Evolutionary conservation across 495 filamentous ascomycete genomes (phyloP).

Genomic region (Arthonia radiata): DNA sequence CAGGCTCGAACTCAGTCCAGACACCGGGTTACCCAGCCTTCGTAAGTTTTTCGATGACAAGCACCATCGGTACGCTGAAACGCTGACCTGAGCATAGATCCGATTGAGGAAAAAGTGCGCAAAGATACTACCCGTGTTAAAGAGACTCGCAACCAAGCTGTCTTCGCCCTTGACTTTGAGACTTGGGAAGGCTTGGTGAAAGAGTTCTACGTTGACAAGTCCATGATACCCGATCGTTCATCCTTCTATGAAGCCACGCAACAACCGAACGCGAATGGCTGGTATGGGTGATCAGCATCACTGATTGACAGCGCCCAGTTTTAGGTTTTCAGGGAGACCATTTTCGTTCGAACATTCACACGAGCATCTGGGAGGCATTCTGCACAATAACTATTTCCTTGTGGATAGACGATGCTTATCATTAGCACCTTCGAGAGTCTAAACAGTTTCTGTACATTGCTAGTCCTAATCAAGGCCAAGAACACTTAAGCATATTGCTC

Average conservation of each 20-base stretch:
- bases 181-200: constrained; percentile 56
- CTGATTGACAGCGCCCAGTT: too few relatives aligned
- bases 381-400: too few relatives aligned
- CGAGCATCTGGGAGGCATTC: too few relatives aligned
- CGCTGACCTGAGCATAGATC: constrained; percentile 1
- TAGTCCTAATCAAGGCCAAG: too few relatives aligned
- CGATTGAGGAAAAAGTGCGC: constrained; percentile 3
- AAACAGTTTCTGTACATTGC: too few relatives aligned
- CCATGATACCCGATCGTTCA: constrained; percentile 65
- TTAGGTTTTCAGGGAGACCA: too few relatives aligned
- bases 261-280: constrained; percentile 36
- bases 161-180: constrained; percentile 61
- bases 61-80: constrained; percentile 2
- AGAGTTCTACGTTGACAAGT: constrained; percentile 44
- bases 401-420: too few relatives aligned
- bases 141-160: constrained; percentile 38
- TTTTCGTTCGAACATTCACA: too few relatives aligned
- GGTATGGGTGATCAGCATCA: constrained; percentile 53
- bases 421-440: too few relatives aligned
- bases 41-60: constrained; percentile 25
- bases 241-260: constrained; percentile 24
- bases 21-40: constrained; percentile 40
- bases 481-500: too few relatives aligned
- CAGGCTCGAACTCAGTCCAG: constrained; percentile 37
- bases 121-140: background rate